These are phyloP conservation scores for Exobasidium rhododendri DNA, from an alignment of 1,284 basidiomycete genomes.

Conservation along the genomic window DNA sequence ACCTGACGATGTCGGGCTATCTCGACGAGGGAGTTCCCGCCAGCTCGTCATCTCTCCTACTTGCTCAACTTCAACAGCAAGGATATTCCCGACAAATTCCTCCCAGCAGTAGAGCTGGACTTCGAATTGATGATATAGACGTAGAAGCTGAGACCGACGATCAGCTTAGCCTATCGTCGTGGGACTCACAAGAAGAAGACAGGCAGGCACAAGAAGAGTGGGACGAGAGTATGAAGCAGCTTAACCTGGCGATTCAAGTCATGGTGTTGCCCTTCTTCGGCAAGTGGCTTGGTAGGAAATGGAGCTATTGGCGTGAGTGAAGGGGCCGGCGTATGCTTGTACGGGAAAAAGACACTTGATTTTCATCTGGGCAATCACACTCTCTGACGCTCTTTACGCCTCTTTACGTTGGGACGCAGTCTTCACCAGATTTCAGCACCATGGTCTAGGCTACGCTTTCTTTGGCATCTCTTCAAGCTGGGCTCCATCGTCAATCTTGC, in stretches of 20 bases:
- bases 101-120: neutral
- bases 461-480: slow-evolving; percentile 9
- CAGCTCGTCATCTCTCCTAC: neutral
- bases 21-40: slow-evolving; percentile 1
- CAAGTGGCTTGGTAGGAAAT: slow-evolving; percentile 79
- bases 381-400: too few species aligned
- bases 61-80: slow-evolving; percentile 1
- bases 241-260: slow-evolving; percentile 73
- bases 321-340: neutral
- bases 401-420: too few species aligned
- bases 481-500: slow-evolving; percentile 3
- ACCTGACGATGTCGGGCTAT: slow-evolving; percentile 9
- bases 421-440: slow-evolving; percentile 5
- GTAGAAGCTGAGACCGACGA: slow-evolving; percentile 14
- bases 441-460: neutral
- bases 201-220: slow-evolving; percentile 80
- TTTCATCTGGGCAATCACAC: neutral
- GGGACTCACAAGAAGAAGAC: slow-evolving; percentile 66
- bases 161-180: slow-evolving; percentile 52
- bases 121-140: neutral
- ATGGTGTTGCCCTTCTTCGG: slow-evolving; percentile 80
- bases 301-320: slow-evolving; percentile 67
- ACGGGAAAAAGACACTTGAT: neutral
- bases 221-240: slow-evolving; percentile 80
- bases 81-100: neutral